phyloP scores from a whole-genome alignment of 345 rosid genomes.

The Rubroshorea leprosula region DNA sequence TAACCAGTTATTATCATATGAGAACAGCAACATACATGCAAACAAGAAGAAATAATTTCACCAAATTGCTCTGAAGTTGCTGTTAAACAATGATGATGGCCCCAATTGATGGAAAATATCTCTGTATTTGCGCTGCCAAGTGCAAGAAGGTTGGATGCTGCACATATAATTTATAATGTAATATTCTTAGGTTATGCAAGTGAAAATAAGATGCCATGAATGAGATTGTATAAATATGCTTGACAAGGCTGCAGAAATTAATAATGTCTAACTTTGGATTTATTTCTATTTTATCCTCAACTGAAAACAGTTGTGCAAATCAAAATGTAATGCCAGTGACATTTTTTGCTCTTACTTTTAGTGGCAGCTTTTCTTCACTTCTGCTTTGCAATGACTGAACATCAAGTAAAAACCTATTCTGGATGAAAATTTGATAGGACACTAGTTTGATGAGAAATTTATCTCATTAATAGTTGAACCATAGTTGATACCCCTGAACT shows the following conservation, averaged over 20 bases:
- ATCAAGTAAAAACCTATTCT: neutral
- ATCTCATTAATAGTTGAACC: neutral
- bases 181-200: slow-evolving; percentile 3
- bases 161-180: slow-evolving; percentile 14
- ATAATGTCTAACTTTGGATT: neutral
- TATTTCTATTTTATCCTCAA: neutral
- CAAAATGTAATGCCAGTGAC: neutral
- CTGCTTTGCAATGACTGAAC: neutral
- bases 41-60: slow-evolving; percentile 26
- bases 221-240: neutral
- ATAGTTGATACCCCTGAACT: neutral
- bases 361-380: neutral
- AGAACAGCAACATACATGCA: slow-evolving; percentile 32
- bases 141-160: slow-evolving; percentile 26
- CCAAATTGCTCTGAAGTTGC: slow-evolving; percentile 17
- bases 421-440: neutral
- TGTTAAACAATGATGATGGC: slow-evolving; percentile 16
- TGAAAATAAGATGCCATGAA: neutral
- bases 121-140: slow-evolving; percentile 17
- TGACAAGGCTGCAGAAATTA: neutral
- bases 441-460: neutral
- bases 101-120: slow-evolving; percentile 15
- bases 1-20: slow-evolving; percentile 36
- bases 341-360: neutral
- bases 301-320: neutral